Conservation (phyloP, 495 filamentous ascomycete species). For the Hypoxylon fragiforme region DNA sequence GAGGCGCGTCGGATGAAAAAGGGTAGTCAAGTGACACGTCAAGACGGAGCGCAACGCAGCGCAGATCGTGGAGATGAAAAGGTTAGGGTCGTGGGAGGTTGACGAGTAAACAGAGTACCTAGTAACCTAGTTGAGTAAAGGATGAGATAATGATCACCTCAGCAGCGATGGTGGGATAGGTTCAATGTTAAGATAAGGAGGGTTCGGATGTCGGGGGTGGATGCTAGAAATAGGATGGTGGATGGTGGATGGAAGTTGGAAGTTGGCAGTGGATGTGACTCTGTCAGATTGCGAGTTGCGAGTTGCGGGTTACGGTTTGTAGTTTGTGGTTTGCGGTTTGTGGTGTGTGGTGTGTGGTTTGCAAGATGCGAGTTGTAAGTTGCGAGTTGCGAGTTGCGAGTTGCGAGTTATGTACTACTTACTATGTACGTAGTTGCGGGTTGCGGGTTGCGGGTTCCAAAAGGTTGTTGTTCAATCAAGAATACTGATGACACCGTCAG, state of each 20-base stretch:
- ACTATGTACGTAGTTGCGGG: too few species aligned
- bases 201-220: not conserved
- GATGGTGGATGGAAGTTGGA: not conserved
- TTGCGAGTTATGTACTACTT: too few species aligned
- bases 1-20: constrained; percentile 15
- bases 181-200: too few species aligned
- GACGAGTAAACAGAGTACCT: not conserved
- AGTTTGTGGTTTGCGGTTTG: too few species aligned
- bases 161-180: constrained; percentile 12
- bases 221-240: not conserved
- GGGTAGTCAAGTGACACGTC: constrained; percentile 19
- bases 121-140: constrained; percentile 2
- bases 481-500: too few species aligned
- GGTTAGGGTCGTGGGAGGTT: constrained; percentile 1
- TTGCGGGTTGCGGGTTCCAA: too few species aligned
- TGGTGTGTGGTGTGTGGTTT: not conserved
- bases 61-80: constrained; percentile 22
- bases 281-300: too few species aligned
- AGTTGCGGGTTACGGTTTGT: not conserved
- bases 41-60: not conserved
- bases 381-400: not conserved
- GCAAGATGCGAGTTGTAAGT: not conserved
- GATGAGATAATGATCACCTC: constrained; percentile 5
- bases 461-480: too few species aligned
- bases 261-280: not conserved